Evolutionary conservation across 176 grass and related monocot genomes (phyloP), one percentile per base, ranked within the genome.

Genomic region (Ensete glaucum): DNA sequence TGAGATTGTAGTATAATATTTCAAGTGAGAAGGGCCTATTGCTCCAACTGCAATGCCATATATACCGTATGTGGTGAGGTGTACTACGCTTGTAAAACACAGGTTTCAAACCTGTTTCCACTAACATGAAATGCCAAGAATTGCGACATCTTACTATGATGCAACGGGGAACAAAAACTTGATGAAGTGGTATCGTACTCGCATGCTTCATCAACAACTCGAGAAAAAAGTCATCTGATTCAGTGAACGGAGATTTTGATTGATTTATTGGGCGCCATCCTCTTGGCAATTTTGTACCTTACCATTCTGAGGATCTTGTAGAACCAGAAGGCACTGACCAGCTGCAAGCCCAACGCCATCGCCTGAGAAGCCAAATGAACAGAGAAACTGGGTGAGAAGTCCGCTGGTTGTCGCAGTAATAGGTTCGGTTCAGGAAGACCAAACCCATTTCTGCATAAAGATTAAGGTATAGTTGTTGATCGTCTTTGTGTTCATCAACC

Each of bases 271-370:
- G 69, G 10, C 25, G 24, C 57, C 53, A 76, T 84, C 74, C 79
- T 96, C 72, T 67, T 87, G 50, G 70, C 82, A 9, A 96, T 72
- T 78, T 96, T 96, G 82, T 89, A 70, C 78, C 59, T 81, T 49
- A 96, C 79, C 92, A 91, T 96, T 77, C 81, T 66, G 13, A 96
- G 67, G 67, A 96, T 96, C 76, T 87, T 88, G 74, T 87, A 60
- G 84, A 96, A 96, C 92, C 92, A 96, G 74, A 89, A 96, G 66
- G 84, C 82, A 81, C 86, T 96, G 20, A 96, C 89, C 65, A 96
- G 73, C 75, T 91, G 89, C 82, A 96, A 81, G 51, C 92, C 85
- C 27, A 81, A 64, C 11, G 89, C 88, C 92, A 89, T 96, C 63
- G 82, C 82, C 92, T 81, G 16, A 53, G 22, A 69, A 68, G 20